Conservation (phyloP, 208 protist genomes). For the Trypanosoma conorhini region DNA sequence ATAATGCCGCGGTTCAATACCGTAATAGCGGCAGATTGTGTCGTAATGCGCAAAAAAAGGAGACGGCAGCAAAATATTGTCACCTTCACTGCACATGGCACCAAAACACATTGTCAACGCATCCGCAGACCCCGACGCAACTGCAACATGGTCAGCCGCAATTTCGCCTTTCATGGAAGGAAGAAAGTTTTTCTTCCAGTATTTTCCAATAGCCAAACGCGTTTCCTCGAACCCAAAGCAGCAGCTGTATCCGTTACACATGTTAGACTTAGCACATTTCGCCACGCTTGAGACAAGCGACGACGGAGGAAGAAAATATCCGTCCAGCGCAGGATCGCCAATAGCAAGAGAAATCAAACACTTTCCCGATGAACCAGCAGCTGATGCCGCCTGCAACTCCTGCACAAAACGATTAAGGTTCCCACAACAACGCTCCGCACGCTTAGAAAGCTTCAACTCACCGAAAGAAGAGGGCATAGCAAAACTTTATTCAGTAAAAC, state of each 20-base stretch:
- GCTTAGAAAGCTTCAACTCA: background rate
- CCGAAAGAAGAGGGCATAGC: background rate
- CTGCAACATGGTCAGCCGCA: conserved; percentile 57
- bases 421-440: background rate
- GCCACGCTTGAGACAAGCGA: conserved; percentile 37
- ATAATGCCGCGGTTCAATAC: conserved; percentile 84
- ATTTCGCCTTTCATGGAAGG: conserved; percentile 7
- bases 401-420: background rate
- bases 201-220: conserved; percentile 47
- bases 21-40: conserved; percentile 74
- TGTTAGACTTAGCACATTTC: conserved; percentile 31
- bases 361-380: background rate
- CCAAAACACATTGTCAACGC: conserved; percentile 85
- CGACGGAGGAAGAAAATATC: conserved; percentile 51
- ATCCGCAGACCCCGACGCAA: conserved; percentile 85
- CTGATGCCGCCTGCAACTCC: background rate
- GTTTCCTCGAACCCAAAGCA: conserved; percentile 32
- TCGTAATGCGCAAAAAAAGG: conserved; percentile 94
- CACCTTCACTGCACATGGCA: conserved; percentile 70
- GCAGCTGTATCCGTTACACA: conserved; percentile 55
- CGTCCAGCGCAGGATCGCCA: conserved; percentile 53
- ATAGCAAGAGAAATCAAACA: conserved; percentile 71
- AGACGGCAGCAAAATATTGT: conserved; percentile 91
- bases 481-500: background rate
- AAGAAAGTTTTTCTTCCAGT: conserved; percentile 29